Conservation (phyloP, 2,329 filamentous ascomycete species). For the Penicillium nordicum region DNA sequence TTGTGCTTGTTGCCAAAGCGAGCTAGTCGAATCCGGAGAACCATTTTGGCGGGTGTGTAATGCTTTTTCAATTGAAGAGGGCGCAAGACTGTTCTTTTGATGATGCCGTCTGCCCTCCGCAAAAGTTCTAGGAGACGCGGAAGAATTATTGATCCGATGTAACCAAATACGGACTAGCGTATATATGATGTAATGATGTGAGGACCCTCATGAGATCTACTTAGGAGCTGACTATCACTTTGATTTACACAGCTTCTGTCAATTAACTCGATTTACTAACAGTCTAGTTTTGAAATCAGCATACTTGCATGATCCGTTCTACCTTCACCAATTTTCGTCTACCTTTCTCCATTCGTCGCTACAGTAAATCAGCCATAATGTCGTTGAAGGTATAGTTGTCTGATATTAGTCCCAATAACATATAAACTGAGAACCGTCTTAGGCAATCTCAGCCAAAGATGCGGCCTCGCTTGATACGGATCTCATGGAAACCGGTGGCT, state of each 20-base stretch:
- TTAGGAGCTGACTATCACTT: neutral
- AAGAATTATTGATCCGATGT: constrained; percentile 24
- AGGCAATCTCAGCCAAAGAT: constrained; percentile 85
- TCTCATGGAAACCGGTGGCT: constrained; percentile 81
- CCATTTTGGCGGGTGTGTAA: constrained; percentile 59
- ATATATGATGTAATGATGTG: constrained; percentile 23
- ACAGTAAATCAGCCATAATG: constrained; percentile 36
- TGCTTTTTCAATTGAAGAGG: neutral
- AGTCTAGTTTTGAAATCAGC: neutral
- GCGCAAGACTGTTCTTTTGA: neutral
- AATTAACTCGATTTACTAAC: neutral
- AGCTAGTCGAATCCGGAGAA: constrained; percentile 87
- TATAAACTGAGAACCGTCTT: neutral
- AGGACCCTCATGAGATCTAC: constrained; percentile 9
- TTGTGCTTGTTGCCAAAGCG: constrained; percentile 84
- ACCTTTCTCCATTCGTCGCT: constrained; percentile 18
- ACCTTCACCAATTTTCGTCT: constrained; percentile 10
- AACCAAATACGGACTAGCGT: constrained; percentile 24
- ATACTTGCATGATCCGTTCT: constrained; percentile 29
- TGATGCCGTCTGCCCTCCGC: constrained; percentile 22
- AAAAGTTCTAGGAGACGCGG: constrained; percentile 29
- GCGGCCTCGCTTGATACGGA: constrained; percentile 88
- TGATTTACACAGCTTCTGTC: neutral
- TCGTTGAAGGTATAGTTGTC: constrained; percentile 38
- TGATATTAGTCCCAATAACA: neutral